Evolutionary conservation across 176 grass and related monocot genomes (phyloP).

Genomic region (Chloris gayana): DNA sequence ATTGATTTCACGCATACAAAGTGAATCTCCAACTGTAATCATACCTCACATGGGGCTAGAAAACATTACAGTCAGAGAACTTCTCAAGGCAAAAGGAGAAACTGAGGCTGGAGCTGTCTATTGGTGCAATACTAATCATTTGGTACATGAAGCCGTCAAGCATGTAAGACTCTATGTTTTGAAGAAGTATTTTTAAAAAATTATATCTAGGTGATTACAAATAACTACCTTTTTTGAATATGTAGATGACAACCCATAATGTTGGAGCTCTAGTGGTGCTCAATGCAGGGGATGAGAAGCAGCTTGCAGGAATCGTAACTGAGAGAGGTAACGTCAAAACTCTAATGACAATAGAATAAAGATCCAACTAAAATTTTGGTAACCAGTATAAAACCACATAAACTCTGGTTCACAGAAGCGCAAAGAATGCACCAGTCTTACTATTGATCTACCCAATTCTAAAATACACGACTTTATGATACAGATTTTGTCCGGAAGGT

Average conservation of each 20-base stretch:
- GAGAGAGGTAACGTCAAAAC: slow-evolving; percentile 69
- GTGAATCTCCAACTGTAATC: slow-evolving; percentile 44
- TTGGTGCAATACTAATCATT: slow-evolving; percentile 65
- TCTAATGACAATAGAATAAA: neutral
- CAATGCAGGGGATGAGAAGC: slow-evolving; percentile 71
- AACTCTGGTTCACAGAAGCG: neutral
- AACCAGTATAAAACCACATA: neutral
- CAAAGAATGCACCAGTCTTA: neutral
- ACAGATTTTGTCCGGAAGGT: slow-evolving; percentile 87
- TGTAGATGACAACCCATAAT: slow-evolving; percentile 81
- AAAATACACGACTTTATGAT: neutral
- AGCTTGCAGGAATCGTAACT: slow-evolving; percentile 81
- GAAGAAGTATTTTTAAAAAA: neutral
- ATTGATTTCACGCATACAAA: slow-evolving; percentile 63
- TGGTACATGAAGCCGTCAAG: slow-evolving; percentile 71
- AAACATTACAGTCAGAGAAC: slow-evolving; percentile 76
- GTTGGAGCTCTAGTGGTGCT: slow-evolving; percentile 88
- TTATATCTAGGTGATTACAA: neutral
- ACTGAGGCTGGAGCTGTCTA: slow-evolving; percentile 56
- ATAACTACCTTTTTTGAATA: slow-evolving; percentile 11
- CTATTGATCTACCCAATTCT: neutral
- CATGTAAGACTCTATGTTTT: slow-evolving; percentile 42
- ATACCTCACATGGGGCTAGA: slow-evolving; percentile 87
- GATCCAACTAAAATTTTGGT: neutral
- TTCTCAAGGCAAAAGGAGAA: slow-evolving; percentile 78